Base-by-base conservation (phyloP, 192 early-diverging fungal genomes). In the Thoreauomyces humboldtii region DNA sequence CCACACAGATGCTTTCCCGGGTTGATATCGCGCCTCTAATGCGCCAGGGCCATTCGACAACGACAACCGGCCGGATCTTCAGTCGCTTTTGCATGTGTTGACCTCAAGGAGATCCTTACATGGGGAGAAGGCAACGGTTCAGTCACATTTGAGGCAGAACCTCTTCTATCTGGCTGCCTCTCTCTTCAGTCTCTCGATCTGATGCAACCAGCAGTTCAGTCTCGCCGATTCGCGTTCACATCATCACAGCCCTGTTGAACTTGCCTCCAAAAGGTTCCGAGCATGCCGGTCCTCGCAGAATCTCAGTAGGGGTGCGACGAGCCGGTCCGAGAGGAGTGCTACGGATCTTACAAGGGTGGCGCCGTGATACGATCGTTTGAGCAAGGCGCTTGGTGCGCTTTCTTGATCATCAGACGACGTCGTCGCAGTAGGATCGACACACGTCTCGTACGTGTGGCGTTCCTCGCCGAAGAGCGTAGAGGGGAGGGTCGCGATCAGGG, bases 231-330 rank as follows among this genome's bases (percentile, higher is more conserved):
- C 47, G 22, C 47, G 9, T 50, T 24, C 50, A 6, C 5, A 52
- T n/a, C n/a, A n/a, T n/a, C n/a, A n/a, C n/a, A n/a, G n/a, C n/a
- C n/a, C n/a, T n/a, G n/a, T n/a, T n/a, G n/a, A n/a, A n/a, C n/a
- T n/a, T n/a, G n/a, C 68, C 60, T 74, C 72, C 14, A 31, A 41
- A 9, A 70, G 11, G 46, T 74, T 74, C 5, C 67, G 36, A 7
- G 52, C 69, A 34, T 61, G 57, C 27, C 74, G 11, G 5, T 66
- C 69, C 2, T 22, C 27, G 29, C 65, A 59, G 22, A 67, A 51
- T n/a, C 48, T 6, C 42, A 66, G 42, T 22, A 72, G 36, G 1
- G 74, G 74, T 11, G 53, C 47, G 48, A 70, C 52, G 37, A 71
- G 36, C n/a, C 70, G 62, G 42, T 76, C 74, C 11, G 55, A 21